These are phyloP conservation scores for Podosphaera aphanis DNA, from an alignment of 2,329 filamentous ascomycete genomes.

Conservation along the genomic window DNA sequence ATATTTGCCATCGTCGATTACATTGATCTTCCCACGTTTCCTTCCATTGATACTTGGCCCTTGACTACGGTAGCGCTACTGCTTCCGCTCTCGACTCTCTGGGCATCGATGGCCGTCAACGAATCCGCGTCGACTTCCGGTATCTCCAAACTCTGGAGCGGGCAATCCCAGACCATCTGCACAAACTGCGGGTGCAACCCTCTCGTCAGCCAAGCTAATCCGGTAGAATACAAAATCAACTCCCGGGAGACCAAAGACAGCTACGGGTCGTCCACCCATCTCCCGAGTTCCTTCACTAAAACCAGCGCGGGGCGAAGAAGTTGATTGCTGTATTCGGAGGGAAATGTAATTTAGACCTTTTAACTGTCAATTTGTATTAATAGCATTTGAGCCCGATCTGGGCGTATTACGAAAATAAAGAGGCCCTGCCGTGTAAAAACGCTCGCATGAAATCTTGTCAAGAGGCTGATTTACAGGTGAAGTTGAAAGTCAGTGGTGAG, in stretches of 20 bases:
- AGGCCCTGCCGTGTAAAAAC: too few relatives aligned
- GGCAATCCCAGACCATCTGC: not conserved
- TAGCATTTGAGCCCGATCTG: too few relatives aligned
- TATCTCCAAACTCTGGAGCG: constrained; percentile 4
- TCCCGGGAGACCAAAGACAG: not conserved
- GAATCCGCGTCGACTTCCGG: constrained; percentile 7
- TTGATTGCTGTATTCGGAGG: not conserved
- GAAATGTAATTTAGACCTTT: too few relatives aligned
- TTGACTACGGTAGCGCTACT: constrained; percentile 36
- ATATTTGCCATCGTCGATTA: constrained; percentile 37
- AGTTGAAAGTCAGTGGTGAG: too few relatives aligned
- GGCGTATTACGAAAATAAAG: too few relatives aligned
- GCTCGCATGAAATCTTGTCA: too few relatives aligned
- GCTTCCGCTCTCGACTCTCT: constrained; percentile 41
- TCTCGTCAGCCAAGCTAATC: not conserved
- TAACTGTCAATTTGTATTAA: too few relatives aligned
- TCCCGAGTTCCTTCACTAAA: not conserved
- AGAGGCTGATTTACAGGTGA: too few relatives aligned
- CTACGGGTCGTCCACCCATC: not conserved
- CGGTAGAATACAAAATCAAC: not conserved
- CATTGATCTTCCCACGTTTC: constrained; percentile 18
- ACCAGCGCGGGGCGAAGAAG: not conserved
- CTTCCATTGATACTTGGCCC: constrained; percentile 29
- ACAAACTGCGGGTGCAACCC: not conserved
- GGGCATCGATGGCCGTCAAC: constrained; percentile 24